Evolutionary conservation across 169 alveolate species (phyloP), one percentile per base, ranked within the genome.

Genomic region (Plasmodium billcollinsi): DNA sequence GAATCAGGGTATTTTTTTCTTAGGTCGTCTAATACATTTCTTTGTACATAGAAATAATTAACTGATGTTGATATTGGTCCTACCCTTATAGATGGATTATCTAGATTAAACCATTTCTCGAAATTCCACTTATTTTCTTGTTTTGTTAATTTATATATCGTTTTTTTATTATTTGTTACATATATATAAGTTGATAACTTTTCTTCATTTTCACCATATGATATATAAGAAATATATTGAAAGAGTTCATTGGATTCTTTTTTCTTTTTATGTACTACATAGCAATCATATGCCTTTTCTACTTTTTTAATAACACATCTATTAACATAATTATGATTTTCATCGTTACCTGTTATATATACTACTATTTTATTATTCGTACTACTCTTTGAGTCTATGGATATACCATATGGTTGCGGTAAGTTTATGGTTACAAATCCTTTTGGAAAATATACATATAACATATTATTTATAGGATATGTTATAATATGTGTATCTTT

Each of bases 331-430:
- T 83, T 83, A 6, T 83, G n/a, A 0, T 20, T 24, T 3, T 83
- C 86, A 58, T 83, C 91, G 58, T 63, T 83, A 56, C 91, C 83
- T n/a, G 91, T 49, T 18, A 83, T 43, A 63, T 83, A 83, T 7
- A 83, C 24, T 0, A 58, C 24, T 4, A 83, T 54, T 7, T 15
- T 49, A 3, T 21, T 33, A 14, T 83, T 74, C 2, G 74, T 33
- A 14, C 86, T 83, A 65, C 45, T 83, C 33, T 70, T 47, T 2
- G 5, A 21, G 2, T 83, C 91, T n/a, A 83, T 70, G 1, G 75
- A 18, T 45, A 83, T 33, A 2, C 91, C 91, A 39, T 56, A 83
- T 43, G 91, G 91, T 1, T 67, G 24, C 1, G 91, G 91, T 18
- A 83, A 24, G 49, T 43, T 83, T 0, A 83, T 67, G 11, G n/a